Evolutionary conservation across 1,284 basidiomycete species (phyloP).

Genomic region (Apiotrichum mycotoxinovorans): DNA sequence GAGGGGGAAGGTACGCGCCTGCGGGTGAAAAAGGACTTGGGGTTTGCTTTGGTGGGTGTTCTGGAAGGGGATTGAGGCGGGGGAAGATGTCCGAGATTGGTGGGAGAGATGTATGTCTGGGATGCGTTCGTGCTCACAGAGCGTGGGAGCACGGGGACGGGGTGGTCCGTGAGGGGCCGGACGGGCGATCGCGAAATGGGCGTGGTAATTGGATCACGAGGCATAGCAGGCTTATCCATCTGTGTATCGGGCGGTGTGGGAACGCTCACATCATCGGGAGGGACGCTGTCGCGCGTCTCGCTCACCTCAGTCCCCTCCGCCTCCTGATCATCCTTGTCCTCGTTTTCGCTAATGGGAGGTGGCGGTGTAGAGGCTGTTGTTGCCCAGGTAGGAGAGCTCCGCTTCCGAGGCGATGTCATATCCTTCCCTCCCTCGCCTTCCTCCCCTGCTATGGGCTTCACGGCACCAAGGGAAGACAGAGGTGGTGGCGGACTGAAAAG

Average conservation of each 20-base stretch:
- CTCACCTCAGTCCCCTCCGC: not conserved
- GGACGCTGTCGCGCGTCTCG: not conserved
- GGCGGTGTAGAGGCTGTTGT: not conserved
- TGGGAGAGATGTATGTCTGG: not conserved
- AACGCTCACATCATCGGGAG: not conserved
- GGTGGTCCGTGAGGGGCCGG: not conserved
- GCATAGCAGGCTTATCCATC: not conserved
- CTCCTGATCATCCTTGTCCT: not conserved
- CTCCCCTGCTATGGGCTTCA: too few relatives aligned
- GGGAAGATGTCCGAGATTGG: not conserved
- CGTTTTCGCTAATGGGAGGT: not conserved
- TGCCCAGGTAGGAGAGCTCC: not conserved
- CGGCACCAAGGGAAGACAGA: too few relatives aligned
- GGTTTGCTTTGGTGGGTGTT: not conserved
- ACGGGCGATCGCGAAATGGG: not conserved
- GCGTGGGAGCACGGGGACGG: not conserved
- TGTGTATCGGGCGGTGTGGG: conserved; percentile 2
- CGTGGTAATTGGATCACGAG: not conserved
- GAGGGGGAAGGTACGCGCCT: not conserved
- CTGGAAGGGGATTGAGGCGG: not conserved
- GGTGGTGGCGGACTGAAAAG: too few relatives aligned
- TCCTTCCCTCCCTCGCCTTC: too few relatives aligned
- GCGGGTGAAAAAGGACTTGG: not conserved
- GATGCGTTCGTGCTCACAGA: not conserved
- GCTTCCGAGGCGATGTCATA: too few relatives aligned